phyloP scores from a whole-genome alignment of 768 basidiomycete species.

The Suillus discolor region DNA sequence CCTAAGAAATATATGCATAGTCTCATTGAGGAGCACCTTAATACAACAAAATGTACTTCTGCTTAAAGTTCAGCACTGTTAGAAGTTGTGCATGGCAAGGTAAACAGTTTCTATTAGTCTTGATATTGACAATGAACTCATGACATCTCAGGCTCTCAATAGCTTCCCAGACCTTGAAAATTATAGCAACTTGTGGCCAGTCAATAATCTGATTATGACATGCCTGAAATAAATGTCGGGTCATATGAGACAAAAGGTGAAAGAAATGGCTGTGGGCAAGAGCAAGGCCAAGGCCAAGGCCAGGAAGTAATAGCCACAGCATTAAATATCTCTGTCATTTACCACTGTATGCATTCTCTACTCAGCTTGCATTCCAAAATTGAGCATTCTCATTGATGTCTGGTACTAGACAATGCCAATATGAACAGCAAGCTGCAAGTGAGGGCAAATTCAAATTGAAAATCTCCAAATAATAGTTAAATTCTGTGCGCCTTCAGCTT shows the following conservation, averaged over 20 bases:
- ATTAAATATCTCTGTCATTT: background rate
- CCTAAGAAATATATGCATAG: conserved; percentile 2
- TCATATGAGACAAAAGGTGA: background rate
- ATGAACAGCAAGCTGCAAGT: too few species aligned
- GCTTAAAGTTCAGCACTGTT: conserved; percentile 1
- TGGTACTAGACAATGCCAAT: too few species aligned
- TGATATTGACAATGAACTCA: background rate
- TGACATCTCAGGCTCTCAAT: background rate
- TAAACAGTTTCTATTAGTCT: background rate
- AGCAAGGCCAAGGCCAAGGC: background rate
- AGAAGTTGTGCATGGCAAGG: background rate
- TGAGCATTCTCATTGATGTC: too few species aligned
- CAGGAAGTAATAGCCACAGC: background rate
- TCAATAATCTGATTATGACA: conserved; percentile 14
- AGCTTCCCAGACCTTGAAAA: conserved; percentile 15
- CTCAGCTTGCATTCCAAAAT: too few species aligned
- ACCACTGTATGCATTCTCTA: too few species aligned
- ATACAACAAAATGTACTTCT: conserved; percentile 14
- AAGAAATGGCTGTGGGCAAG: conserved; percentile 10
- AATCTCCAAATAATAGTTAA: too few species aligned
- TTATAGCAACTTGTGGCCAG: conserved; percentile 14
- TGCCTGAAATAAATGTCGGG: conserved; percentile 11
- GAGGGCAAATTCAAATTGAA: too few species aligned
- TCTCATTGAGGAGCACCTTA: conserved; percentile 13
- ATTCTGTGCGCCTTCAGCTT: too few species aligned